Conservation (phyloP, 495 filamentous ascomycete species). For the Lichina pygmaea region DNA sequence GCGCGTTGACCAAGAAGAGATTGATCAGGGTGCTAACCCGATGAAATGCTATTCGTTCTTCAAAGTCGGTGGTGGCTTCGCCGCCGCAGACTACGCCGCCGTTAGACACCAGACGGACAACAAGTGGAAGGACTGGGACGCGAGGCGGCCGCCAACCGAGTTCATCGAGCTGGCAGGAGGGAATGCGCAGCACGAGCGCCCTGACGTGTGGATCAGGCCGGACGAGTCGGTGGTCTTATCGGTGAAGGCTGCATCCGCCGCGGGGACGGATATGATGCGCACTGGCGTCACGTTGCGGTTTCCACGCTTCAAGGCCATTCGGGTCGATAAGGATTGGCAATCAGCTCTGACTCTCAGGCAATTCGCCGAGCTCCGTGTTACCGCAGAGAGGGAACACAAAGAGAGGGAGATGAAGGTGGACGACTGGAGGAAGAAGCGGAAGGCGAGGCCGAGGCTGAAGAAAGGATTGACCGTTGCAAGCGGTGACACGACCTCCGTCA, state of each 20-base stretch:
- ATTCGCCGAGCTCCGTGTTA: constrained; percentile 42
- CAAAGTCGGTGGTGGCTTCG: constrained; percentile 87
- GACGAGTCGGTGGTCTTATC: constrained; percentile 65
- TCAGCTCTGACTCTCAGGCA: constrained; percentile 49
- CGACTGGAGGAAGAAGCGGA: constrained; percentile 30
- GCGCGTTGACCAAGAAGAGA: constrained; percentile 40
- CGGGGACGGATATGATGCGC: constrained; percentile 47
- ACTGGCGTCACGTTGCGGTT: constrained; percentile 64
- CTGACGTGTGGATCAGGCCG: constrained; percentile 86
- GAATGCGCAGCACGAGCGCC: constrained; percentile 41
- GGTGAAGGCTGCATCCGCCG: constrained; percentile 72
- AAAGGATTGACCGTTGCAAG: constrained; percentile 53
- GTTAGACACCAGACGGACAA: constrained; percentile 65
- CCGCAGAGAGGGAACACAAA: constrained; percentile 44
- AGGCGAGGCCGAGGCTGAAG: constrained; percentile 26
- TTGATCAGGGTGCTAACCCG: constrained; percentile 23
- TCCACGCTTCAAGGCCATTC: constrained; percentile 63
- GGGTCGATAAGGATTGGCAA: constrained; percentile 64
- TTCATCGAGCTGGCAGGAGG: constrained; percentile 66
- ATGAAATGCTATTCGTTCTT: constrained; percentile 79
- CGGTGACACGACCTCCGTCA: constrained; percentile 20
- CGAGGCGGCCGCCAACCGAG: constrained; percentile 47
- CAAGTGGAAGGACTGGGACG: constrained; percentile 75
- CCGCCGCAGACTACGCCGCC: constrained; percentile 55
- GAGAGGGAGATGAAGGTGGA: constrained; percentile 69